Conservation (phyloP, 306 rosid species). For the Dicorynia guianensis region DNA sequence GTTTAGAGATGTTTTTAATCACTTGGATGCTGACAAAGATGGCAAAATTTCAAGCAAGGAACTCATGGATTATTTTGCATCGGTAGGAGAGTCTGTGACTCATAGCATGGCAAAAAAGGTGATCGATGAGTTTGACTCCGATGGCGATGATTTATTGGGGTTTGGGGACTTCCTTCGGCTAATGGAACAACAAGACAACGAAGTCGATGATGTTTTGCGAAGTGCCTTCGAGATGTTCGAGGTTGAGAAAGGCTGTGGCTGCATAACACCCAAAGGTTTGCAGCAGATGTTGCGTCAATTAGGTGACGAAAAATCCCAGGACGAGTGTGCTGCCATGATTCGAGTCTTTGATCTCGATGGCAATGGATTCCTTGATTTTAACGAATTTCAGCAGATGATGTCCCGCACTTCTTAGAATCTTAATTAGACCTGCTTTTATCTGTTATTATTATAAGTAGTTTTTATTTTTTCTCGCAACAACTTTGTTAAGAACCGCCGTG, state of each 20-base stretch:
- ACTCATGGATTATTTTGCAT: conserved; percentile 53
- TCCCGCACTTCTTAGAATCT: not conserved
- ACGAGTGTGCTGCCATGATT: conserved; percentile 60
- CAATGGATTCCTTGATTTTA: conserved; percentile 50
- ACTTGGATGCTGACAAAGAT: conserved; percentile 59
- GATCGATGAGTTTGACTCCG: conserved; percentile 50
- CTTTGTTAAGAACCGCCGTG: too few relatives aligned
- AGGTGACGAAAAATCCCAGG: conserved; percentile 56
- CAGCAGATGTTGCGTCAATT: conserved; percentile 55
- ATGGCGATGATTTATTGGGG: conserved; percentile 56
- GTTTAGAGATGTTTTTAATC: conserved; percentile 49
- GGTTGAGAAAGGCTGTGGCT: conserved; percentile 59
- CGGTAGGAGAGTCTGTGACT: conserved; percentile 54
- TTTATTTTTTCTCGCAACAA: too few relatives aligned
- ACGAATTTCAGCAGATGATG: conserved; percentile 51
- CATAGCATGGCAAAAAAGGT: conserved; percentile 41
- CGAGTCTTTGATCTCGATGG: conserved; percentile 51
- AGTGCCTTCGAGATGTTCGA: conserved; percentile 71
- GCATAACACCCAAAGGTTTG: conserved; percentile 58
- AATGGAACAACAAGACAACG: conserved; percentile 35
- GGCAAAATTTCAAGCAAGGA: conserved; percentile 63
- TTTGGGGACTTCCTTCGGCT: conserved; percentile 52
- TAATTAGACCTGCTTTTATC: not conserved
- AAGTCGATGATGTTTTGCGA: conserved; percentile 45
- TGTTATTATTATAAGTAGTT: too few relatives aligned